Percentiles rank a stretch among this genome's conserved stretches.
Evolutionary conservation across 805 yeast genomes (phyloP).

Genomic region (Suhomyces vadensis): DNA sequence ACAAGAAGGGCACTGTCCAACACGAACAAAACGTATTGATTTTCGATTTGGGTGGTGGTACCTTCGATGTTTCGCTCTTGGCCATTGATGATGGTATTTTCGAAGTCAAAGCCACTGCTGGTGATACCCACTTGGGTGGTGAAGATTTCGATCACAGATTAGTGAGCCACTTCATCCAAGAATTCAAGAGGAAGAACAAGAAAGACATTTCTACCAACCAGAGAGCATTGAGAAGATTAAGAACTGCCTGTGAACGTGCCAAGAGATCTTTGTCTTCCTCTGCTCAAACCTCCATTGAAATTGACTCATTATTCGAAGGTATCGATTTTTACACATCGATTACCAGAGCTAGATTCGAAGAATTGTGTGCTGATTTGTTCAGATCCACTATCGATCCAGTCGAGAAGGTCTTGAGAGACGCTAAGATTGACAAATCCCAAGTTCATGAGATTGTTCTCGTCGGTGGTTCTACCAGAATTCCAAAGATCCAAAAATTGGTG

Average conservation of each 20-base stretch:
- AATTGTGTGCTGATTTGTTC: slow-evolving; percentile 88
- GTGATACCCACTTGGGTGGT: slow-evolving; percentile 98
- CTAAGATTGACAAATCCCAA: slow-evolving; percentile 83
- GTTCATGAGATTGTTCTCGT: slow-evolving; percentile 94
- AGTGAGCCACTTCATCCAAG: slow-evolving; percentile 85
- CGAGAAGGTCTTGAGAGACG: slow-evolving; percentile 91
- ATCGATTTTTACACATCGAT: slow-evolving; percentile 92
- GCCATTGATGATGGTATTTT: slow-evolving; percentile 90
- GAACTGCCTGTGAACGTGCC: slow-evolving; percentile 98
- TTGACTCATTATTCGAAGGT: slow-evolving; percentile 93
- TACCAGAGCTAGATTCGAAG: slow-evolving; percentile 98
- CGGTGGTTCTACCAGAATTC: slow-evolving; percentile 99
- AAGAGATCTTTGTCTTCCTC: slow-evolving; percentile 94
- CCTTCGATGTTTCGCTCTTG: slow-evolving; percentile 87
- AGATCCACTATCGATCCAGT: slow-evolving; percentile 95
- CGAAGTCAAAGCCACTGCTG: slow-evolving; percentile 91
- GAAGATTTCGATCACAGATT: slow-evolving; percentile 92
- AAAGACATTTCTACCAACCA: slow-evolving; percentile 79
- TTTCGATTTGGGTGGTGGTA: slow-evolving; percentile 97
- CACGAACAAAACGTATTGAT: slow-evolving; percentile 89
- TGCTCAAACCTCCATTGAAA: slow-evolving; percentile 93
- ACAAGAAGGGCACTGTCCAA: slow-evolving; percentile 47
- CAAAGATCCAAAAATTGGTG: slow-evolving; percentile 92
- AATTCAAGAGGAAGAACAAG: slow-evolving; percentile 91
- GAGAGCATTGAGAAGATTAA: slow-evolving; percentile 88